Percentiles rank a stretch among this genome's conserved stretches.
These are phyloP conservation scores for Oryza rufipogon DNA, from an alignment of 176 grass and related monocot genomes.

Conservation along the genomic window DNA sequence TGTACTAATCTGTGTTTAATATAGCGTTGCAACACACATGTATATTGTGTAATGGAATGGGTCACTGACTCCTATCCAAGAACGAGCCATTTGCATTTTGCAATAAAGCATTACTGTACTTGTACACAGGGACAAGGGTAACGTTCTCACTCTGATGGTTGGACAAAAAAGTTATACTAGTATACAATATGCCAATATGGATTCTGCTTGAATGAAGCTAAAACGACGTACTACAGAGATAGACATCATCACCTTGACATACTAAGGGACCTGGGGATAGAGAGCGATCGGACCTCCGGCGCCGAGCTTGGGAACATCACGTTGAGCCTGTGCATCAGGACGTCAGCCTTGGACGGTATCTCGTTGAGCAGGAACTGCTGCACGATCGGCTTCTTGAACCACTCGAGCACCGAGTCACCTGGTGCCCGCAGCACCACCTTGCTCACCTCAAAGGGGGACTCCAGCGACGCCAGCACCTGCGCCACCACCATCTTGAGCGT, in stretches of 20 bases:
- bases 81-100: neutral
- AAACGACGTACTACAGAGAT: neutral
- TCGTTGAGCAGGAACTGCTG: conserved; percentile 98
- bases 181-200: conserved; percentile 33
- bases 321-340: conserved; percentile 95
- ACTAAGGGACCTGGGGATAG: conserved; percentile 60
- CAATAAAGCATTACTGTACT: neutral
- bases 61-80: no score
- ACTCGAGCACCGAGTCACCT: conserved; percentile 73
- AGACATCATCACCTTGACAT: conserved; percentile 53
- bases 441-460: conserved; percentile 88
- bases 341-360: conserved; percentile 86
- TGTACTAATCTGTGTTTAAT: neutral
- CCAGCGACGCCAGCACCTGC: conserved; percentile 66
- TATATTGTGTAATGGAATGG: conserved; percentile 15
- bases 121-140: conserved; percentile 3
- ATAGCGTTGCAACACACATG: neutral
- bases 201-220: neutral
- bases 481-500: conserved; percentile 92
- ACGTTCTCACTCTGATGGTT: neutral
- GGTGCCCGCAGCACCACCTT: conserved; percentile 88
- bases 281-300: conserved; percentile 67
- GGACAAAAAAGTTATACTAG: neutral
- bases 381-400: conserved; percentile 97
- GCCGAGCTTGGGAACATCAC: conserved; percentile 88